Conservation (phyloP, 768 basidiomycete genomes). For the Russula virescens region DNA sequence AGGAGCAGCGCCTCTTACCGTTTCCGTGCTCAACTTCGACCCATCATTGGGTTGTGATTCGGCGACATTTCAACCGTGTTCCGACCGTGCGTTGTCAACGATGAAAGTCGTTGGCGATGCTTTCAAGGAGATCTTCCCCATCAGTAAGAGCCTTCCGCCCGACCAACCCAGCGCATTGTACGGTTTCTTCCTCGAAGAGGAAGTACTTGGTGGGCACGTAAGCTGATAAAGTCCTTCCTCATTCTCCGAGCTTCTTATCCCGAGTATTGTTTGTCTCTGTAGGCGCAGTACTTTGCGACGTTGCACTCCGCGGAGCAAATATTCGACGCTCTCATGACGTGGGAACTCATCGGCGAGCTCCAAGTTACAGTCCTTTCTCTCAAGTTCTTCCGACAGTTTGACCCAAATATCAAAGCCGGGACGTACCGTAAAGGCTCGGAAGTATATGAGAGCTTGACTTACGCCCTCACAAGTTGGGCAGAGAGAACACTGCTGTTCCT, state of each 20-base stretch:
- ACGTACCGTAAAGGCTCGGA: slow-evolving; percentile 1
- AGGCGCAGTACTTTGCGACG: slow-evolving; percentile 14
- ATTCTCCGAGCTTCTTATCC: no score
- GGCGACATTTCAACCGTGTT: slow-evolving; percentile 16
- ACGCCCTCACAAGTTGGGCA: slow-evolving; percentile 1
- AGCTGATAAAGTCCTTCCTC: neutral
- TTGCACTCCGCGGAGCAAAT: slow-evolving; percentile 5
- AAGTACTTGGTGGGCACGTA: slow-evolving; percentile 10
- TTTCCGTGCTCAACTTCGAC: slow-evolving; percentile 18
- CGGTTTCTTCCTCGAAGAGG: slow-evolving; percentile 9
- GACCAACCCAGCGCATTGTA: slow-evolving; percentile 1
- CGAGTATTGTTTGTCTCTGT: neutral
- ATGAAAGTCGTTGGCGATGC: slow-evolving; percentile 12
- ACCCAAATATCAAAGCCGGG: neutral
- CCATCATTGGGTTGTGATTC: slow-evolving; percentile 16
- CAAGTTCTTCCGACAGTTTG: slow-evolving; percentile 11
- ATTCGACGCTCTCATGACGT: slow-evolving; percentile 6
- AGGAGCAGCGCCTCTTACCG: neutral
- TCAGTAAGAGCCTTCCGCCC: neutral
- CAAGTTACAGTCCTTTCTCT: slow-evolving; percentile 9
- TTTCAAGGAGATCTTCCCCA: slow-evolving; percentile 8
- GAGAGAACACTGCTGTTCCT: slow-evolving; percentile 5
- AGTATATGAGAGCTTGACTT: neutral
- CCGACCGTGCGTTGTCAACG: slow-evolving; percentile 15
- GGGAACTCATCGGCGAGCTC: slow-evolving; percentile 7